A percentile compares a stretch with the other conserved stretches of the same genome.
Evolutionary conservation across 129 eudicot species (phyloP).

Genomic region (Centaurea solstitialis): DNA sequence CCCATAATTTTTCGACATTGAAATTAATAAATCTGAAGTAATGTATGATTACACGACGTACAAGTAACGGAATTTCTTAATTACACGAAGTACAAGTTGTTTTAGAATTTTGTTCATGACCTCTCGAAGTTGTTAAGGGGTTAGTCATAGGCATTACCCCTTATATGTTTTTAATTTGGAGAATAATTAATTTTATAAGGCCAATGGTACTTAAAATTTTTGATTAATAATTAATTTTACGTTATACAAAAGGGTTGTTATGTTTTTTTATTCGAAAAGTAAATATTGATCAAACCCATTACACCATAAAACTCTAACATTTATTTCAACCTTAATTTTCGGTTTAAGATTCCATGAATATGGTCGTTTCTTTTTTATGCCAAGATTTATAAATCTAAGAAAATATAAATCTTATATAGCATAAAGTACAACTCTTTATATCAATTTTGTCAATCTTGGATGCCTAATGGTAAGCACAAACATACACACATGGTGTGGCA

Average conservation of each 20-base stretch:
- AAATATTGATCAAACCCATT: background rate
- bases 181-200: background rate
- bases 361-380: background rate
- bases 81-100: constrained; percentile 4
- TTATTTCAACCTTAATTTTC: background rate
- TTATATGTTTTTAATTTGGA: background rate
- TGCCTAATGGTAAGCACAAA: constrained; percentile 30
- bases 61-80: constrained; percentile 4
- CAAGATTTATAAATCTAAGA: background rate
- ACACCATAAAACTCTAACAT: background rate
- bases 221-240: background rate
- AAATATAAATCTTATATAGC: background rate
- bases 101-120: background rate
- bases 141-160: constrained; percentile 31
- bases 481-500: constrained; percentile 41
- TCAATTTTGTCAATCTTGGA: constrained; percentile 4
- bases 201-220: background rate
- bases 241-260: background rate
- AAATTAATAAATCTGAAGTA: background rate
- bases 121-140: constrained; percentile 10
- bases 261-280: background rate
- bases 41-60: constrained; percentile 3
- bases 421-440: constrained; percentile 1
- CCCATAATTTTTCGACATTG: background rate
- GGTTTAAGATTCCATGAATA: background rate